Conservation (phyloP, 192 early-diverging fungal species). For the Allomyces macrogynus region DNA sequence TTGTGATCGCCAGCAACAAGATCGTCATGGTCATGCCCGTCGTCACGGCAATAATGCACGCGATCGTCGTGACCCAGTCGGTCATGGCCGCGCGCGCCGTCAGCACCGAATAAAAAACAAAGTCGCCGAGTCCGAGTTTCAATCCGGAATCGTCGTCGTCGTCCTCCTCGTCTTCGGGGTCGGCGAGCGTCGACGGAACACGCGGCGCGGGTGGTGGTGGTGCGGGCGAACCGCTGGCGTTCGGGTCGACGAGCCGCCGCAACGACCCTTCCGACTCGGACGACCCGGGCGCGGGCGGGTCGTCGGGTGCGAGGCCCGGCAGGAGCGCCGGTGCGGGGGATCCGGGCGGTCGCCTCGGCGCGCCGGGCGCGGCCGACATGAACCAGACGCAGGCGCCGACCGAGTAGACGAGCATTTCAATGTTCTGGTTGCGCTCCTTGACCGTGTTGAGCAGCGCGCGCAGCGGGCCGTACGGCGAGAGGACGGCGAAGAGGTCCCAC, state of each 20-base stretch:
- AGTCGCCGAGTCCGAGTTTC: conserved; percentile 74
- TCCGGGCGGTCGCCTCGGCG: no score
- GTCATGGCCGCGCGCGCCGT: conserved; percentile 54
- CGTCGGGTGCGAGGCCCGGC: background rate
- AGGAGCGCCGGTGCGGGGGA: no score
- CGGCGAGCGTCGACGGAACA: background rate
- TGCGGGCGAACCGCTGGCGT: no score
- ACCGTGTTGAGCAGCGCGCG: conserved; percentile 4
- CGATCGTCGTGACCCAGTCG: conserved; percentile 64
- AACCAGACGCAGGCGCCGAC: background rate
- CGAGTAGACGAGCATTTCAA: conserved; percentile 5
- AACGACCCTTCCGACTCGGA: background rate
- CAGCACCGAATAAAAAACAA: conserved; percentile 76
- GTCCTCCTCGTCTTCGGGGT: background rate
- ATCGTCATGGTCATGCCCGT: conserved; percentile 78
- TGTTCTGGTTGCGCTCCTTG: conserved; percentile 4
- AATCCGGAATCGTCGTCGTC: conserved; percentile 22
- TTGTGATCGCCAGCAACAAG: conserved; percentile 57
- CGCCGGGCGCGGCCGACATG: background rate
- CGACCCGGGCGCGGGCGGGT: background rate
- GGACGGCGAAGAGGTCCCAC: conserved; percentile 9
- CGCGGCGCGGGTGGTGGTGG: no score
- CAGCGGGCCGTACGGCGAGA: conserved; percentile 7
- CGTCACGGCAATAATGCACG: conserved; percentile 52
- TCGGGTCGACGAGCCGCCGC: no score